These are phyloP conservation scores for Cryphonectria nitschkei DNA, from an alignment of 2,329 filamentous ascomycete genomes.

Conservation along the genomic window DNA sequence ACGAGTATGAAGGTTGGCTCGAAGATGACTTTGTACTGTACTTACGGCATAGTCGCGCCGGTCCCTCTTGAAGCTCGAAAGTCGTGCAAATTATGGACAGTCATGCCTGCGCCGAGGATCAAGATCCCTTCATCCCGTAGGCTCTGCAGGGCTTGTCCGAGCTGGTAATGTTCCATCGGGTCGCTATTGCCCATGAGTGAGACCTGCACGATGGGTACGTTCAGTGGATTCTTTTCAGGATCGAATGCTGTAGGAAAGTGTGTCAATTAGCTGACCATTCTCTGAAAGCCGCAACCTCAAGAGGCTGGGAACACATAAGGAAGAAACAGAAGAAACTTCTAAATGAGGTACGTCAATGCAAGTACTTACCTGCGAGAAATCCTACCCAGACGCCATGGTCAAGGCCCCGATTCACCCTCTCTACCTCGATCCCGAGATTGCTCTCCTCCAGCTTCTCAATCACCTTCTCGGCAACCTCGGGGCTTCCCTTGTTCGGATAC, in stretches of 20 bases:
- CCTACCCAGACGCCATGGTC: conserved; percentile 68
- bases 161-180: conserved; percentile 55
- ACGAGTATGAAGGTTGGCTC: background rate
- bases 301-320: conserved; percentile 24
- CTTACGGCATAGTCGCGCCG: conserved; percentile 27
- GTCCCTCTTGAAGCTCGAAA: conserved; percentile 29
- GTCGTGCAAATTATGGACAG: conserved; percentile 55
- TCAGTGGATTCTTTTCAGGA: conserved; percentile 52
- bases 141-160: conserved; percentile 56
- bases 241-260: conserved; percentile 45
- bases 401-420: conserved; percentile 50
- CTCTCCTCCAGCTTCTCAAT: no score
- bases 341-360: background rate
- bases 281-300: no score
- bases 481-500: no score
- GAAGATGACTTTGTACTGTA: background rate
- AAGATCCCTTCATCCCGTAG: conserved; percentile 60
- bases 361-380: conserved; percentile 46
- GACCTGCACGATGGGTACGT: conserved; percentile 62
- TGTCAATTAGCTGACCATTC: no score
- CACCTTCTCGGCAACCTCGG: no score
- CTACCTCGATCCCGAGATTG: no score
- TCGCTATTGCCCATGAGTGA: conserved; percentile 59
- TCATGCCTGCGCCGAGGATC: conserved; percentile 64
- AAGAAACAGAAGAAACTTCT: background rate